Evolutionary conservation across 257 asterid genomes (phyloP), one percentile per base, ranked within the genome.

Genomic region (Solanum sitiens): DNA sequence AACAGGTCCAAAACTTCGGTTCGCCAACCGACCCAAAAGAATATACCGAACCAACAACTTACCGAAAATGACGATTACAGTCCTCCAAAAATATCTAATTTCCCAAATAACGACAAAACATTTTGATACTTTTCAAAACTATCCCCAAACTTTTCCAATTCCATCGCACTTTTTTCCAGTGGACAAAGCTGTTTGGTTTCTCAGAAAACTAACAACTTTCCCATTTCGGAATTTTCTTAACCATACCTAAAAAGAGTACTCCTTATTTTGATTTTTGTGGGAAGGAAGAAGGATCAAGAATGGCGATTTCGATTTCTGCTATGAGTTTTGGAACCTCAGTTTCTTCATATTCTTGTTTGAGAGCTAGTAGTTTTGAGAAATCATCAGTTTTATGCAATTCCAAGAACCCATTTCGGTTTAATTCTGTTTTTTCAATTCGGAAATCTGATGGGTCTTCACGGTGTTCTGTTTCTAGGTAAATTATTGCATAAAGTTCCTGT

Each of bases 271-370:
- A 42, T 77, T 77, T 25, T 72, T 32, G 39, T 11, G 39, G 14
- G 56, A 70, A 70, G 73, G 20, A 79, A 74, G 61, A 56, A 73
- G 45, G 65, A 71, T 83, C 85, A 83, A 88, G 6, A 37, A 94
- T 96, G 99, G 93, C 97, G 87, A 70, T 86, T 84, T 88, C 89
- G 85, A 23, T 73, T 80, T 91, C 93, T 80, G 87, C 93, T 35
- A 65, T 89, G 91, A 50, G 65, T 83, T 90, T 91, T 50, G 90
- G 94, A 90, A 63, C 86, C 80, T 87, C 91, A 42, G 67, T 76
- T 77, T 87, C 93, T 63, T 85, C 92, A 27, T 88, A 88, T 32
- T 80, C 92, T 11, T 83, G 40, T 47, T 86, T 88, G 65, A 92
- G 87, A 87, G 61, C 89, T 4, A 92, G 68, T 47, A 89, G 87